Evolutionary conservation across 495 filamentous ascomycete species (phyloP).

Genomic region (Trichoderma asperelloides): DNA sequence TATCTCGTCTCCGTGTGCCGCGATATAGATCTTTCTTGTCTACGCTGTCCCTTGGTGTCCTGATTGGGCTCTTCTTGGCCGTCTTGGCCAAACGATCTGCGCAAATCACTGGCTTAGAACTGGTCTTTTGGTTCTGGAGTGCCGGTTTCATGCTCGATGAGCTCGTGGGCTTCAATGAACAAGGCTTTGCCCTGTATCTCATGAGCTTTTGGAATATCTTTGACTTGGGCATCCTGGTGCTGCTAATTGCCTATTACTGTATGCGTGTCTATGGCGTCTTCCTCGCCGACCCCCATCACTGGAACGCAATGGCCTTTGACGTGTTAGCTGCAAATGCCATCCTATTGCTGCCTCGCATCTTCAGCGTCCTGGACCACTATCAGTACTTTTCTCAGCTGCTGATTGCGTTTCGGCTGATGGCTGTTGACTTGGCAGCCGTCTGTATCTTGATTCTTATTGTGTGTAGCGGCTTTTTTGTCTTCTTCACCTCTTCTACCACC

Average conservation of each 20-base stretch:
- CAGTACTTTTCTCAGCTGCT: conserved; percentile 90
- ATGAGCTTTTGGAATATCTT: conserved; percentile 97
- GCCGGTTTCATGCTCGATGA: conserved; percentile 96
- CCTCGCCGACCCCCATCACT: conserved; percentile 56
- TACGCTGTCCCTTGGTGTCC: conserved; percentile 69
- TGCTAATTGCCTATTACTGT: conserved; percentile 80
- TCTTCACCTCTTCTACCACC: conserved; percentile 70
- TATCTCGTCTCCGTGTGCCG: conserved; percentile 80
- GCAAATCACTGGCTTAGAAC: conserved; percentile 68
- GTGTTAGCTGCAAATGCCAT: conserved; percentile 82
- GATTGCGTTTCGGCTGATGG: conserved; percentile 89
- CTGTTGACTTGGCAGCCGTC: conserved; percentile 74
- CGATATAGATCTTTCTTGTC: conserved; percentile 84
- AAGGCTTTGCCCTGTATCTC: conserved; percentile 87
- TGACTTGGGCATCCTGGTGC: conserved; percentile 77
- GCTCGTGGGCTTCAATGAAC: conserved; percentile 83
- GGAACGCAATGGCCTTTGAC: conserved; percentile 80
- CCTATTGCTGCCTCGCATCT: conserved; percentile 79
- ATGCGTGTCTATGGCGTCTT: conserved; percentile 80
- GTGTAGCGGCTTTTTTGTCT: conserved; percentile 90
- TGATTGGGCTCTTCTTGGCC: conserved; percentile 75
- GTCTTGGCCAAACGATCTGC: conserved; percentile 61
- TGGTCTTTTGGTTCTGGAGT: conserved; percentile 95
- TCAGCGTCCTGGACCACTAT: conserved; percentile 87
- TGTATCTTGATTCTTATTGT: conserved; percentile 73